Evolutionary conservation across 1,284 basidiomycete genomes (phyloP), one percentile per base, ranked within the genome.

Genomic region (Peniophora sp.): DNA sequence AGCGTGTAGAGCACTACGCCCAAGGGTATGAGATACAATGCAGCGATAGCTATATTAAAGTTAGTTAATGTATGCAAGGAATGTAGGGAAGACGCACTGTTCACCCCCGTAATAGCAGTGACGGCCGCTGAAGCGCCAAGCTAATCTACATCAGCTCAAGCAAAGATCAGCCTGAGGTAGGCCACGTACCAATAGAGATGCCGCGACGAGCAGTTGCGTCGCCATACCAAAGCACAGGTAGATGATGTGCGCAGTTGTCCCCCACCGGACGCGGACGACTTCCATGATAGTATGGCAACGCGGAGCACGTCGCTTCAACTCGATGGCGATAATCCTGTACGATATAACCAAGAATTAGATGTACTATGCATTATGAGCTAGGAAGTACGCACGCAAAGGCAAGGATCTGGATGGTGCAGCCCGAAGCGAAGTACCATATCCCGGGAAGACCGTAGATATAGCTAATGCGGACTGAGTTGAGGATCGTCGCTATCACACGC

Each of bases 281-380:
- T 59, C 58, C n/a, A 59, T 52, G 41, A 58, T 57, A 3, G 58
- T 59, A 45, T 59, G 58, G 32, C 55, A 56, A 22, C 55, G 51
- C 1, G 58, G 58, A n/a, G 58, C 58, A 25, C 57, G 58, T 47
- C 57, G 51, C 47, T 59, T 59, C 17, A 58, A 48, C 36, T 58
- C 55, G 9, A 59, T 58, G 1, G 70, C 67, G 23, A 71, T 62
- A 59, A 55, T 67, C 14, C 69, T 67, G 63, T 77, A 78, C 3
- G 78, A 64, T 3, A 79, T 58, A 47, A 79, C 71, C 54, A 71
- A n/a, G n/a, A n/a, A n/a, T n/a, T n/a, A n/a, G n/a, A n/a, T n/a
- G n/a, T 5, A 32, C 27, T 6, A 32, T 32, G 27, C 27, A 32
- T 32, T n/a, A 32, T 32, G 27, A 5, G 12, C 5, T 32, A 12